phyloP scores from a whole-genome alignment of 371 early-diverging fungal species.

The Coemansia linderi region DNA sequence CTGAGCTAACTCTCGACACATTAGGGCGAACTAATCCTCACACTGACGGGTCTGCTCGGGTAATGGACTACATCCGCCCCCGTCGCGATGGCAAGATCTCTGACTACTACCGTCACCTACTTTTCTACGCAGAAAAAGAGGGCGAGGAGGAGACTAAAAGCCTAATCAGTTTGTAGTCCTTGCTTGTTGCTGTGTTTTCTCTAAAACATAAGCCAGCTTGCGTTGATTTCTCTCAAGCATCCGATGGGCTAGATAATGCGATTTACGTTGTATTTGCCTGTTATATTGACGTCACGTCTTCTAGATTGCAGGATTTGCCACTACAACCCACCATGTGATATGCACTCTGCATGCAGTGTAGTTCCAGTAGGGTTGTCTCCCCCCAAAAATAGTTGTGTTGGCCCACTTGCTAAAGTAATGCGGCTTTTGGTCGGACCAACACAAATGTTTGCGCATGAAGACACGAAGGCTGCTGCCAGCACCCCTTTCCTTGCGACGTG shows the following conservation, averaged over 20 bases:
- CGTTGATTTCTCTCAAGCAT: neutral
- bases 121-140: constrained; percentile 23
- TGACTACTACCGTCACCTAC: constrained; percentile 33
- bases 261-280: neutral
- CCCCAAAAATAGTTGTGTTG: constrained; percentile 1
- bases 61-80: constrained; percentile 45
- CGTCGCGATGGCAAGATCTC: constrained; percentile 42
- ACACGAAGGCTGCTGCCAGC: neutral
- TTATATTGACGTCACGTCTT: neutral
- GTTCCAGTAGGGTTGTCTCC: neutral
- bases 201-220: neutral
- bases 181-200: neutral
- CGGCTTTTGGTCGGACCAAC: neutral
- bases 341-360: constrained; percentile 3
- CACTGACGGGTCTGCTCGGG: constrained; percentile 39
- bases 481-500: neutral
- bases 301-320: neutral
- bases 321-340: neutral
- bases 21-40: constrained; percentile 38
- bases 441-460: neutral
- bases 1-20: constrained; percentile 38
- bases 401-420: neutral
- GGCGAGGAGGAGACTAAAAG: constrained; percentile 13
- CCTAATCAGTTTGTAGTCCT: constrained; percentile 12
- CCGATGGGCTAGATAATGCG: neutral